phyloP scores from a whole-genome alignment of 306 rosid genomes.

The Citrullus mucosospermus region DNA sequence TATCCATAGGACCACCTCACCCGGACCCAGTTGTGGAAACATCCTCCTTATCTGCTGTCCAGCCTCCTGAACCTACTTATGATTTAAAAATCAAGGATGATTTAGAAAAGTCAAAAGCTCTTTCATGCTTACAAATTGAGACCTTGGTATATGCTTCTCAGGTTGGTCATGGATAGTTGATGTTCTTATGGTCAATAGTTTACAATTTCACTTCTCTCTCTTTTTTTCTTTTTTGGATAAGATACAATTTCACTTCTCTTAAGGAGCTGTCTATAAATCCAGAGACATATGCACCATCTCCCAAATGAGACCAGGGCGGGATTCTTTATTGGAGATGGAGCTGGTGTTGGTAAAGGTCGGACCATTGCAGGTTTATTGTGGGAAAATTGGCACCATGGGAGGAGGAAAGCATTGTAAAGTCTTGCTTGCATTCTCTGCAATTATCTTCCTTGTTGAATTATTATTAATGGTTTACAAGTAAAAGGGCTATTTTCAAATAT shows the following conservation, averaged over 20 bases:
- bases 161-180: slow-evolving; percentile 48
- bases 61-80: slow-evolving; percentile 97
- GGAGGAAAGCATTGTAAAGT: slow-evolving; percentile 86
- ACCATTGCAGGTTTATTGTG: slow-evolving; percentile 89
- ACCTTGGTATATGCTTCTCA: slow-evolving; percentile 93
- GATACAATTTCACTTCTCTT: slow-evolving; percentile 11
- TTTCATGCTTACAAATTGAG: slow-evolving; percentile 97
- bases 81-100: slow-evolving; percentile 56
- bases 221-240: too few relatives aligned
- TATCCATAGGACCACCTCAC: slow-evolving; percentile 86
- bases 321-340: slow-evolving; percentile 94
- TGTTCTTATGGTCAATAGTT: slow-evolving; percentile 10
- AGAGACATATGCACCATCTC: slow-evolving; percentile 91
- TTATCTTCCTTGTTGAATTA: background rate
- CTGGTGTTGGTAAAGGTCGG: slow-evolving; percentile 99
- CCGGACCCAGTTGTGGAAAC: slow-evolving; percentile 98
- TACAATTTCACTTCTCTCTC: slow-evolving; percentile 6
- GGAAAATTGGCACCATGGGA: slow-evolving; percentile 89
- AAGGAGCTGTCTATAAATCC: slow-evolving; percentile 31
- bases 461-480: background rate
- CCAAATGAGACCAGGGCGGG: slow-evolving; percentile 70
- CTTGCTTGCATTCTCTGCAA: slow-evolving; percentile 7
- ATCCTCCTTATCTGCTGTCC: slow-evolving; percentile 92
- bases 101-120: slow-evolving; percentile 50
- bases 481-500: too few relatives aligned